Base-by-base conservation (phyloP, 2,329 filamentous ascomycete species). In the Ophiocordyceps camponoti-leonardi region DNA sequence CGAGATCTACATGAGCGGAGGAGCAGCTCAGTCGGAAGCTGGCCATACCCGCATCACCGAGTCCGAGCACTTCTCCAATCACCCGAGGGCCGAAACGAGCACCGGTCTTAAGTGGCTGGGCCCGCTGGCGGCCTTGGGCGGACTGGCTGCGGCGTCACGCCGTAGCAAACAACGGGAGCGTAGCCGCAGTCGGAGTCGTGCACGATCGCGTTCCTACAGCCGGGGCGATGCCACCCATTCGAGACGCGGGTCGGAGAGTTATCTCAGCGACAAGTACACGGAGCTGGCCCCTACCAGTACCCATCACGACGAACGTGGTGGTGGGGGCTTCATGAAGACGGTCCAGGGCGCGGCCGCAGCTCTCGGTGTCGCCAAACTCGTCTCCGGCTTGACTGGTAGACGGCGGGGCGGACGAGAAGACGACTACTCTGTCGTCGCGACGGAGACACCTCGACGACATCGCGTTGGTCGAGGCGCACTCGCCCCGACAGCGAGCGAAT, bases 261-360 rank as follows among this genome's bases (percentile, higher is more conserved):
- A 77, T 50, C 62, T 72, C 31, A 73, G 81, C 37, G 81, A 86
- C 51, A 85, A 86, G 57, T 73, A 73, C 47, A 73, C 73, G 0
- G 71, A 78, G n/a, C 50, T 41, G n/a, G 8, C 37, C 6, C 41
- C 58, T 45, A 51, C 54, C 26, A 64, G 63, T 22, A 67, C 58
- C 54, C 60, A 56, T 47, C 23, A 26, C 23, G 23, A 26, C 23
- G 35, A n/a, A 18, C 35, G 35, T 18, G 35, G 16, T 18, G 35
- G 35, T 18, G 65, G 67, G 4, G 77, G 79, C 10, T 70, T 82
- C 52, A 72, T 77, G 58, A 73, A 73, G 53, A 75, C 72, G 45
- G 48, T 86, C 2, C 59, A 81, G 14, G 71, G 73, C 42, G 65
- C 75, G 20, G 79, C 76, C 14, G 81, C 77, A 0, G 66, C 73